phyloP scores from a whole-genome alignment of 2,329 filamentous ascomycete genomes.

The Arachnomyces sp. region DNA sequence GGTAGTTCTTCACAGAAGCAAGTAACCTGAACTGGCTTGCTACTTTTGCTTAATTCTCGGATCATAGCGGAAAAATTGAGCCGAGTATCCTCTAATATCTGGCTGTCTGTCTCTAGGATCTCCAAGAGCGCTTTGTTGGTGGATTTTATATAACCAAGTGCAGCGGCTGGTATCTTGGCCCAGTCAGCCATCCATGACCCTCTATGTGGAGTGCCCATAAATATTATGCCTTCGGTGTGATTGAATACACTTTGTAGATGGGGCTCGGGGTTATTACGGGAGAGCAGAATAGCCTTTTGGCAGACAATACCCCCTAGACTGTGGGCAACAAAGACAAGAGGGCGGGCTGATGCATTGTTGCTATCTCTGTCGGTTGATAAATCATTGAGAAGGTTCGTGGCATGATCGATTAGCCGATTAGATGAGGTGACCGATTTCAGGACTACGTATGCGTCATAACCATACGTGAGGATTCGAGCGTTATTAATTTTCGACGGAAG shows the following conservation, averaged over 20 bases:
- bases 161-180: slow-evolving; percentile 21
- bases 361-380: neutral
- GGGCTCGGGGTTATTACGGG: slow-evolving; percentile 22
- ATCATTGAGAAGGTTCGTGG: slow-evolving; percentile 1
- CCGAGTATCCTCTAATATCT: neutral
- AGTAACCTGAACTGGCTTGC: neutral
- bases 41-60: neutral
- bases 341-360: neutral
- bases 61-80: neutral
- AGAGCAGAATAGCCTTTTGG: slow-evolving; percentile 30
- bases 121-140: slow-evolving; percentile 7
- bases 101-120: neutral
- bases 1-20: slow-evolving; percentile 5
- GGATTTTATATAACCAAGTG: slow-evolving; percentile 11
- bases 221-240: slow-evolving; percentile 23
- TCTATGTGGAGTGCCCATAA: slow-evolving; percentile 34
- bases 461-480: slow-evolving; percentile 4
- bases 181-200: slow-evolving; percentile 30
- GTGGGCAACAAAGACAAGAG: slow-evolving; percentile 1
- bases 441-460: slow-evolving; percentile 9
- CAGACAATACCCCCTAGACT: slow-evolving; percentile 12
- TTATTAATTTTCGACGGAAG: slow-evolving; percentile 1
- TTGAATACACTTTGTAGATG: slow-evolving; percentile 25
- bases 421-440: neutral
- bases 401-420: neutral